Evolutionary conservation across 106 monocot species (phyloP), one percentile per base, ranked within the genome.

Genomic region (Amphibolis antarctica): DNA sequence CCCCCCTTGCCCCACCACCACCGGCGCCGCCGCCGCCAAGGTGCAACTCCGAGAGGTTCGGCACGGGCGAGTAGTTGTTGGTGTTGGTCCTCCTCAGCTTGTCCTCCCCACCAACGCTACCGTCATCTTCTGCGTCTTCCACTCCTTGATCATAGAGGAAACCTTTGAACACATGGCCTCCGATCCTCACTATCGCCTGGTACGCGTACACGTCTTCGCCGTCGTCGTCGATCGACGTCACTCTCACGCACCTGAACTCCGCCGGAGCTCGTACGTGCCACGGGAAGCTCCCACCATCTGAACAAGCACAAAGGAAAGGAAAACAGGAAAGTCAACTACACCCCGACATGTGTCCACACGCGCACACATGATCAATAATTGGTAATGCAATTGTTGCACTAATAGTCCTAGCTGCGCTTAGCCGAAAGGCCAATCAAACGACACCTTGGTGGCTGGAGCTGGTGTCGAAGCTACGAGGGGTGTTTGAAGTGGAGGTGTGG

Each of bases 151-250:
- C 74, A 56, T 86, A 79, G 27, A 86, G 76, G 29, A 82, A 77
- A 0, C 82, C 86, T 42, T 80, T 79, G 65, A 82, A 79, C 0
- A 80, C 79, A 56, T 82, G 82, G 0, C 86, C 86, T 5, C 74
- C 77, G 26, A 82, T 80, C 36, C 54, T 79, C 22, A 82, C 86
- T 56, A 67, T 67, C 4, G 77, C 76, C 21, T 80, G 76, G 60
- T 77, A 82, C 29, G 82, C 86, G 45, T 66, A 77, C 61, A 79
- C 79, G 72, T 85, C 88, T 68, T 85, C 82, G 4, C 88, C 88
- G 69, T 79, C 82, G 69, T 79, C 82, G 55, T 82, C 82, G n/a
- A 80, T 55, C 25, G 79, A 67, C 42, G 76, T 75, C 64, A 86
- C 79, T 18, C 76, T 71, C 60, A 86, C 82, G 71, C 86, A 86